Base-by-base conservation (phyloP, 495 filamentous ascomycete genomes). In the Daldinia grandis region DNA sequence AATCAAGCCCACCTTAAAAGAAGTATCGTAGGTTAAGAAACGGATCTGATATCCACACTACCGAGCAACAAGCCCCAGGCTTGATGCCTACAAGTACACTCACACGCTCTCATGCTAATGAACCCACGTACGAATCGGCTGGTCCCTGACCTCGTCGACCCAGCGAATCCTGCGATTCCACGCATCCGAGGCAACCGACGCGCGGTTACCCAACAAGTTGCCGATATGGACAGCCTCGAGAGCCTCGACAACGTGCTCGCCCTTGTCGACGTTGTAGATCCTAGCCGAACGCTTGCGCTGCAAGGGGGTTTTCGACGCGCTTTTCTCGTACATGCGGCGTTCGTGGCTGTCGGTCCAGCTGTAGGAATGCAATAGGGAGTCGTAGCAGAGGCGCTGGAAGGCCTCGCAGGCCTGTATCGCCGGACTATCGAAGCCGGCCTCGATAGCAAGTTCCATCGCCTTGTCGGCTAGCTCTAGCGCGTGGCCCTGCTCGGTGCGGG, bases 181-280 rank as follows among this genome's bases (percentile, higher is more conserved):
- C 38, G 1, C 37, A 6, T 21, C 0, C 17, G 14, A 21, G 1
- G 47, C 40, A 0, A 6, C 15, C 14, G 54, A 28, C 14, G 27
- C 15, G 21, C 33, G n/a, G 0, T 28, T 19, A 7, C 60, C 37
- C n/a, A 63, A 30, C 4, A 71, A 0, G 2, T 28, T 9, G 3
- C 50, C 49, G 12, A 64, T 42, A 12, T 64, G 54, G 0, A 72
- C 64, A 28, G 64, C 69, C 24, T 51, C 37, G 6, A 72, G 15
- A 3, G 59, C 47, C 17, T 72, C 69, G 21, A 64, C 1, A 1
- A 68, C 12, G 25, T 72, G 63, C 55, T 72, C 69, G 5, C 60
- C 69, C 19, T 40, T 10, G 15, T 72, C 63, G 15, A 38, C 33
- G 5, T 60, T 8, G 64, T 47, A 72, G 2, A 64, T 0, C 25